These are phyloP conservation scores for Cladorrhinum samala DNA, from an alignment of 495 filamentous ascomycete species.

Conservation along the genomic window DNA sequence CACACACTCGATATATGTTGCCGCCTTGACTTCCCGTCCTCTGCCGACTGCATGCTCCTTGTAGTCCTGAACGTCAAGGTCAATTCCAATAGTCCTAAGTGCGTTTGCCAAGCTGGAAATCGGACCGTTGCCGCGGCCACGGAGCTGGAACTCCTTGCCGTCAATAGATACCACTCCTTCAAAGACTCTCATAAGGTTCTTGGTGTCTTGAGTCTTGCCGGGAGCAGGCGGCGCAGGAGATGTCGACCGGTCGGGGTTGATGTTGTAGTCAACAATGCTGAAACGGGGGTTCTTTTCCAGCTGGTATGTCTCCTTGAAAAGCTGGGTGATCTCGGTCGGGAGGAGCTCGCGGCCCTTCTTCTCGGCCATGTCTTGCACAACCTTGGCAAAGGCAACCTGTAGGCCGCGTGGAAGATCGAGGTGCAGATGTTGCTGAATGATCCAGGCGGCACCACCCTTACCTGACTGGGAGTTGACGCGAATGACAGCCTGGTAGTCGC, in stretches of 20 bases:
- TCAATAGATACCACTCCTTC: slow-evolving; percentile 84
- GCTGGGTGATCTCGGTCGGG: slow-evolving; percentile 69
- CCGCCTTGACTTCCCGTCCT: slow-evolving; percentile 77
- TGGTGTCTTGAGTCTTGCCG: slow-evolving; percentile 65
- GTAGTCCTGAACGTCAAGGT: slow-evolving; percentile 89
- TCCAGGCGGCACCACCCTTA: slow-evolving; percentile 93
- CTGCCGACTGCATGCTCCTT: slow-evolving; percentile 91
- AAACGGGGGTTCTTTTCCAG: slow-evolving; percentile 78
- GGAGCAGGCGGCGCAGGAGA: slow-evolving; percentile 66
- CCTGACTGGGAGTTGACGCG: slow-evolving; percentile 95
- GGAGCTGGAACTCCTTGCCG: slow-evolving; percentile 67
- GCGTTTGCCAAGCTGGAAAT: slow-evolving; percentile 85
- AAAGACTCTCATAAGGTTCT: slow-evolving; percentile 75
- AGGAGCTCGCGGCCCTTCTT: slow-evolving; percentile 80
- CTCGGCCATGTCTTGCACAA: slow-evolving; percentile 71
- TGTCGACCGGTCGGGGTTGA: slow-evolving; percentile 73
- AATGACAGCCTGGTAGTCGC: slow-evolving; percentile 95
- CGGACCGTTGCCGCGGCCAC: slow-evolving; percentile 80
- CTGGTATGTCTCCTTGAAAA: slow-evolving; percentile 87
- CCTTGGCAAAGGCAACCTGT: slow-evolving; percentile 82
- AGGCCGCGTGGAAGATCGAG: slow-evolving; percentile 90
- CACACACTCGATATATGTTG: slow-evolving; percentile 88
- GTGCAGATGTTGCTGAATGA: slow-evolving; percentile 80
- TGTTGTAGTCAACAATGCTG: slow-evolving; percentile 84
- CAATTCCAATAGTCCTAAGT: slow-evolving; percentile 71